Percentiles rank a stretch among this genome's conserved stretches.
Evolutionary conservation across 164 flowering plant genomes (phyloP).

Genomic region (Vitis labrusca): DNA sequence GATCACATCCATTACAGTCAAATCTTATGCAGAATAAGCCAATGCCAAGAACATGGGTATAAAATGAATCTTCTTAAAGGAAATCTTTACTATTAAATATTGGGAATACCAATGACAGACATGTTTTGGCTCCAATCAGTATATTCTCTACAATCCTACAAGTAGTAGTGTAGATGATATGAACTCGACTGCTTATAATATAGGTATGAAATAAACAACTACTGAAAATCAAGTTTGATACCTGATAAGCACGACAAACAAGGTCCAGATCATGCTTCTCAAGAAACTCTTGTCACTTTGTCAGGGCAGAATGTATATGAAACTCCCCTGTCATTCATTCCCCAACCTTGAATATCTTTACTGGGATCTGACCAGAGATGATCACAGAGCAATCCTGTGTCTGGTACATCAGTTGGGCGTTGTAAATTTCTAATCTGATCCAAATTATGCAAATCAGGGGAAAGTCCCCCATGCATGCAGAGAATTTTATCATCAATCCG

Average conservation of each 20-base stretch:
- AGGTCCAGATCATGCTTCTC: constrained; percentile 56
- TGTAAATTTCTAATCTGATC: constrained; percentile 45
- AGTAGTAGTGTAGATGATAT: not conserved
- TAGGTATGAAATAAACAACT: not conserved
- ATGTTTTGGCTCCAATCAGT: not conserved
- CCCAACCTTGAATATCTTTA: constrained; percentile 50
- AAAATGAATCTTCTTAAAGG: too few relatives aligned
- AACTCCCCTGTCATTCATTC: constrained; percentile 54
- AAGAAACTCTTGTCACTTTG: constrained; percentile 43
- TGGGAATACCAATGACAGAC: too few relatives aligned
- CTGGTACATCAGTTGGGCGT: constrained; percentile 61
- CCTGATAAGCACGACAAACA: constrained; percentile 60
- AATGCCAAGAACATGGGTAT: not conserved
- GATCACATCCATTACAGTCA: not conserved
- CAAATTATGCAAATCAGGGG: constrained; percentile 44
- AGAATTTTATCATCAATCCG: constrained; percentile 54
- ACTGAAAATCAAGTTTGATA: constrained; percentile 9
- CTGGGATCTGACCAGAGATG: constrained; percentile 63
- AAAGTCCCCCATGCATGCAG: constrained; percentile 64
- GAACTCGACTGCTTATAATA: not conserved
- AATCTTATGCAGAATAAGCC: not conserved
- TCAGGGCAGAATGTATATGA: constrained; percentile 60
- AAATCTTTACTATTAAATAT: too few relatives aligned
- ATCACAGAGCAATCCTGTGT: constrained; percentile 55
- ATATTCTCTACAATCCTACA: not conserved